A percentile compares a stretch with the other conserved stretches of the same genome.
Evolutionary conservation across 225 moss, liverwort and hornwort genomes (phyloP).

Genomic region (Marchantia polymorpha): DNA sequence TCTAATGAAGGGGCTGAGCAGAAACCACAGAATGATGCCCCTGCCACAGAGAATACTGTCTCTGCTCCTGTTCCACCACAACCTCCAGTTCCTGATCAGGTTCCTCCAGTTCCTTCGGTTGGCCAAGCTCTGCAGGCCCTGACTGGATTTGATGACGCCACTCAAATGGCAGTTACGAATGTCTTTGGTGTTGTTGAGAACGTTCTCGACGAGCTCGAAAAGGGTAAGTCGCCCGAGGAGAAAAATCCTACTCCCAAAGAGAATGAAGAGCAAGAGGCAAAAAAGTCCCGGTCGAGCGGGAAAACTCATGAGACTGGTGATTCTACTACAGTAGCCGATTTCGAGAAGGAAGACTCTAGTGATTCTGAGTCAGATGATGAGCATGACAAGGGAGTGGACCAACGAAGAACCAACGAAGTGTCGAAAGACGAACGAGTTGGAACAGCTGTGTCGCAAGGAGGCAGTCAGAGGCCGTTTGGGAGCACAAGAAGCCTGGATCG

Average conservation of each 20-base stretch:
- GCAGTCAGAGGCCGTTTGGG: not conserved
- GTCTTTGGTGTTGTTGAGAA: conserved; percentile 91
- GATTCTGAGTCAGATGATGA: conserved; percentile 7
- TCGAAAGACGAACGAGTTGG: not conserved
- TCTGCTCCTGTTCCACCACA: conserved; percentile 23
- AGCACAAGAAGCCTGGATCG: not conserved
- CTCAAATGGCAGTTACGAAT: conserved; percentile 98
- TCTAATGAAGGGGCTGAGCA: conserved; percentile 2
- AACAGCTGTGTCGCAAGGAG: not conserved
- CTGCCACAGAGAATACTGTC: conserved; percentile 18
- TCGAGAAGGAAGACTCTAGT: not conserved
- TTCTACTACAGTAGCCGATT: not conserved
- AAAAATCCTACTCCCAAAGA: not conserved
- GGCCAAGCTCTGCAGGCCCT: conserved; percentile 59
- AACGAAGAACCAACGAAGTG: not conserved
- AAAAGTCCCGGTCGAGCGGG: not conserved
- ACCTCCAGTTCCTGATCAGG: not conserved
- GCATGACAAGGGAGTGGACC: not conserved
- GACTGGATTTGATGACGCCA: conserved; percentile 93
- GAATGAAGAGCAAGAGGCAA: not conserved
- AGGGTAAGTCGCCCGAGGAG: conserved; percentile 26
- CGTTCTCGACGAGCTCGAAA: conserved; percentile 79
- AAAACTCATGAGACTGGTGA: not conserved
- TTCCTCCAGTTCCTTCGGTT: conserved; percentile 27
- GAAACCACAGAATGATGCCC: conserved; percentile 19